phyloP scores from a whole-genome alignment of 306 rosid genomes.

The Rubus idaeus region DNA sequence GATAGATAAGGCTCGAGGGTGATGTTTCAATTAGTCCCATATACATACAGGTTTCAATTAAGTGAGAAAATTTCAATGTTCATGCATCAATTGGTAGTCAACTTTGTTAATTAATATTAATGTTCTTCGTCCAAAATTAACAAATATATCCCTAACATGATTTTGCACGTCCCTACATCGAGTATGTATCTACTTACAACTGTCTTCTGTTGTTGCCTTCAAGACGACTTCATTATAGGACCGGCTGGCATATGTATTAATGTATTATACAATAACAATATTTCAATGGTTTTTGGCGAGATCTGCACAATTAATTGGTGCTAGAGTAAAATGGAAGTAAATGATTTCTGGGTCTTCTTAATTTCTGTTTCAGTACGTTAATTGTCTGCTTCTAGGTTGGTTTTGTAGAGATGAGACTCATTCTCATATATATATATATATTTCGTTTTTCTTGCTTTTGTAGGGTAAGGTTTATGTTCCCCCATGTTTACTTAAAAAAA shows the following conservation, averaged over 20 bases:
- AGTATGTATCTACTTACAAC: not conserved
- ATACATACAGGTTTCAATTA: not conserved
- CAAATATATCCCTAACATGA: not conserved
- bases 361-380: not conserved
- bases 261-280: not conserved
- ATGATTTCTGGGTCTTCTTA: not conserved
- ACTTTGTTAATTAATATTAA: not conserved
- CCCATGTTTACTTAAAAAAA: too few relatives aligned
- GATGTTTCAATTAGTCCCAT: not conserved
- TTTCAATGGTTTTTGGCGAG: not conserved
- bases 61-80: constrained; percentile 4
- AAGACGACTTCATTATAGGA: not conserved
- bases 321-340: not conserved
- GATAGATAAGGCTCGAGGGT: not conserved
- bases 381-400: not conserved
- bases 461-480: too few relatives aligned
- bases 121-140: not conserved
- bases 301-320: not conserved
- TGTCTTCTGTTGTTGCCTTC: not conserved
- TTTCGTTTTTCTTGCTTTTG: too few relatives aligned
- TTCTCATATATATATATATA: too few relatives aligned
- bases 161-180: not conserved
- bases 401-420: not conserved
- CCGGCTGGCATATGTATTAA: not conserved
- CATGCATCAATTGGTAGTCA: not conserved